phyloP scores from a whole-genome alignment of 2,329 filamentous ascomycete genomes.

The Alternaria gansuensis region DNA sequence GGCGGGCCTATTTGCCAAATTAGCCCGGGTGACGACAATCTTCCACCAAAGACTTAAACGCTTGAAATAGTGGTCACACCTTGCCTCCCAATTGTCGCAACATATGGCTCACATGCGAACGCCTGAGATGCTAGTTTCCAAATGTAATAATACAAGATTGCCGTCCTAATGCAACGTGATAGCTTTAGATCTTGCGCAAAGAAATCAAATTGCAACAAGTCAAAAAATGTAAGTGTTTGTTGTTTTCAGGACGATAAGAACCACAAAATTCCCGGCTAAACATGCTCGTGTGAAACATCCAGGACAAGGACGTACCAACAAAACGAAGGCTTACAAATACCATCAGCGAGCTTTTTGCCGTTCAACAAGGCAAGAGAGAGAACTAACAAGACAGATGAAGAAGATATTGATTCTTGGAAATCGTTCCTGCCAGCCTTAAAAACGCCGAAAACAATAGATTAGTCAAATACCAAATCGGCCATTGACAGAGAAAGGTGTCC shows the following conservation, averaged over 20 bases:
- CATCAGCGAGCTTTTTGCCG: neutral
- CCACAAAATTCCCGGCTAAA: constrained; percentile 14
- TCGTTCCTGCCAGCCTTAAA: constrained; percentile 5
- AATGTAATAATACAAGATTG: constrained; percentile 13
- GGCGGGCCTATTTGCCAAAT: constrained; percentile 42
- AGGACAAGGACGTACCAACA: neutral
- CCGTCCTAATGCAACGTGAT: neutral
- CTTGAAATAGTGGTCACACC: neutral
- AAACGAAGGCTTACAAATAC: neutral
- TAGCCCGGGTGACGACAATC: constrained; percentile 23
- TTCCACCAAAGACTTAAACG: constrained; percentile 13
- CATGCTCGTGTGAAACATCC: constrained; percentile 10
- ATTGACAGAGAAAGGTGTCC: neutral
- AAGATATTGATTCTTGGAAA: constrained; percentile 22
- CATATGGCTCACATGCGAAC: neutral
- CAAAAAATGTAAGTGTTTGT: constrained; percentile 1
- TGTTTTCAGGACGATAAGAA: constrained; percentile 1
- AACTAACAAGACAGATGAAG: constrained; percentile 22
- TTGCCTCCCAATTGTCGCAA: neutral
- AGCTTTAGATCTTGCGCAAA: neutral
- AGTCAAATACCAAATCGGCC: neutral
- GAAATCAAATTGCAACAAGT: neutral
- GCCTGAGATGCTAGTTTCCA: neutral
- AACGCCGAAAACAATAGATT: constrained; percentile 15
- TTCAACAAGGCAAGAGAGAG: neutral